Evolutionary conservation across 2,329 filamentous ascomycete species (phyloP), one percentile per base, ranked within the genome.

Genomic region (Penicillium fuscoglaucum): DNA sequence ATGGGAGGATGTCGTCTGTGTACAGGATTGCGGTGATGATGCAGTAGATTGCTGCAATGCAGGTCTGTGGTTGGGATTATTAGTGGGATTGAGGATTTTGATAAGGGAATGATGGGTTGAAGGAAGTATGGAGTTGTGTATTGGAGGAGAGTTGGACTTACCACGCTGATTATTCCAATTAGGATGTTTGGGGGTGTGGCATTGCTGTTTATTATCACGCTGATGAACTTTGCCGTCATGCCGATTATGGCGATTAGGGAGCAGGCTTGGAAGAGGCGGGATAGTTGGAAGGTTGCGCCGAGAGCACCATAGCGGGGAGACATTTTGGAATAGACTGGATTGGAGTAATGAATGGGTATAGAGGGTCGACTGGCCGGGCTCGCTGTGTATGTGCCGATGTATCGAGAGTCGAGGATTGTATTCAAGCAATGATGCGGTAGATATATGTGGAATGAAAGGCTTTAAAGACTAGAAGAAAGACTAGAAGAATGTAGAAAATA

Each of bases 21-120:
- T 91, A 93, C 65, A 93, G 89, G 72, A 96, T 91, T 78, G 89
- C 89, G 19, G 89, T 88, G 67, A 96, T 87, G 67, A 84, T 83
- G 64, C 88, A 85, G 81, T 96, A 96, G 60, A 96, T 83, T 6
- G 87, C 84, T 10, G 90, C 87, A 58, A 95, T 86, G 76, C 85
- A 90, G 31, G 90, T 86, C 91, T 96, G 61, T 13, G 3, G 29
- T 10, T 31, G 9, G 28, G 19, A 52, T 9, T 29, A 31, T 48
- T n/a, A 40, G 41, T 64, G 46, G 44, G 29, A 26, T 24, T 44
- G 41, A 15, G 37, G 2, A 17, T 9, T 37, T 17, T 37, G 15
- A 17, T 17, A 17, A 43, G 13, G 13, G 13, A 13, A 12, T 33
- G 2, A 17, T 43, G 15, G 1, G 4, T 10, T 7, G 24, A 48